phyloP scores from a whole-genome alignment of 106 monocot species.

The Triglochin maritima region DNA sequence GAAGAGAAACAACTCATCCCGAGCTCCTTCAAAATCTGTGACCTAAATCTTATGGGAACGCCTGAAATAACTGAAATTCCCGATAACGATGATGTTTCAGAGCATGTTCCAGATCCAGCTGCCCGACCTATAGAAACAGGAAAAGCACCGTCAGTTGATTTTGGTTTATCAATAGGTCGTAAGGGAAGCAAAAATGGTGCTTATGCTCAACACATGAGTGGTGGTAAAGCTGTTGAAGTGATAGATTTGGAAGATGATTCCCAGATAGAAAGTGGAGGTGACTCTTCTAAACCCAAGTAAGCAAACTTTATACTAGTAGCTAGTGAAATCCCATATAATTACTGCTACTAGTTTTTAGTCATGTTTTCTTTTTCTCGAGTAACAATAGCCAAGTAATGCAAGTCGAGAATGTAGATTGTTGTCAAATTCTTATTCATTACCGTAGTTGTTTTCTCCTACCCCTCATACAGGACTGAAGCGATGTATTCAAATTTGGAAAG shows the following conservation, averaged over 20 bases:
- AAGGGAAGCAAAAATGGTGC: conserved; percentile 10
- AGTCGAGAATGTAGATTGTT: background rate
- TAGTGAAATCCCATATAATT: background rate
- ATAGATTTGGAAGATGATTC: conserved; percentile 57
- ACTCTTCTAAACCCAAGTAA: conserved; percentile 43
- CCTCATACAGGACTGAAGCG: conserved; percentile 28
- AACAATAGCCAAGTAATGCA: background rate
- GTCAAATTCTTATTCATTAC: background rate
- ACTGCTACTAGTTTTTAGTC: background rate
- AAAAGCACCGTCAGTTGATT: conserved; percentile 19
- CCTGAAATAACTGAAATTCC: conserved; percentile 45
- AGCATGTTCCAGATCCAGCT: conserved; percentile 10
- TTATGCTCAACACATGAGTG: conserved; percentile 9
- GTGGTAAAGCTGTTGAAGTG: conserved; percentile 34
- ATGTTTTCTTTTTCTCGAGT: background rate
- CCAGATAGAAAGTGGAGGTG: conserved; percentile 14
- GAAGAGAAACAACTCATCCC: conserved; percentile 26
- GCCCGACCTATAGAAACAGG: conserved; percentile 5
- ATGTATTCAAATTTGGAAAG: conserved; percentile 37
- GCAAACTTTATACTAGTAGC: conserved; percentile 8
- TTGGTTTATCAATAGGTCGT: conserved; percentile 25
- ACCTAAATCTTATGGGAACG: conserved; percentile 55
- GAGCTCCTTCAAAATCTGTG: conserved; percentile 39
- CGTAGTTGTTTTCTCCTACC: background rate
- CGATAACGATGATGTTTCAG: conserved; percentile 17